Evolutionary conservation across 805 yeast species (phyloP).

Genomic region (Candida montana): DNA sequence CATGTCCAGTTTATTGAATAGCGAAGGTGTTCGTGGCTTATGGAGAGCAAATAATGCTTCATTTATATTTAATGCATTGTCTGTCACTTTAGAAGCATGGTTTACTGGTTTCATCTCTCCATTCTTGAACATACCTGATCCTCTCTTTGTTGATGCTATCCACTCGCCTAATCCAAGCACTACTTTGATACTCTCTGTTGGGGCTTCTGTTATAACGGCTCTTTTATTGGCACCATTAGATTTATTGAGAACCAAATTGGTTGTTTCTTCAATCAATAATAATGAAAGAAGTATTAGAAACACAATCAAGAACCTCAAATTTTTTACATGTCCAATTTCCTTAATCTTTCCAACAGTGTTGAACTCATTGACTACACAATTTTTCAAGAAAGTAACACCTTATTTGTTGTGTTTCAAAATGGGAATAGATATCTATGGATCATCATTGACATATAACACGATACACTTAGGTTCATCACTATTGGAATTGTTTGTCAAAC

Average conservation of each 20-base stretch:
- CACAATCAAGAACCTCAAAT: slow-evolving; percentile 48
- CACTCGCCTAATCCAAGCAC: slow-evolving; percentile 73
- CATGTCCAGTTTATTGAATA: slow-evolving; percentile 56
- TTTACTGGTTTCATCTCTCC: slow-evolving; percentile 84
- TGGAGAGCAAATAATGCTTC: slow-evolving; percentile 76
- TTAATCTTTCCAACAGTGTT: slow-evolving; percentile 65
- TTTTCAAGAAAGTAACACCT: slow-evolving; percentile 64
- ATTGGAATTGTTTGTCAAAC: slow-evolving; percentile 62
- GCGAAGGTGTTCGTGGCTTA: slow-evolving; percentile 66
- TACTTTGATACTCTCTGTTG: slow-evolving; percentile 61
- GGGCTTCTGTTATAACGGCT: slow-evolving; percentile 70
- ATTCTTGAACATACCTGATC: slow-evolving; percentile 78
- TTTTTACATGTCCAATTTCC: slow-evolving; percentile 49
- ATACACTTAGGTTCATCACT: slow-evolving; percentile 57
- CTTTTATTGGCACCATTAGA: slow-evolving; percentile 75
- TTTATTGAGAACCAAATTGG: slow-evolving; percentile 69
- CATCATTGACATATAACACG: slow-evolving; percentile 56
- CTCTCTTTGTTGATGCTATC: slow-evolving; percentile 73
- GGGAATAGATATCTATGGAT: slow-evolving; percentile 61
- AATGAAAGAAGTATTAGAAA: slow-evolving; percentile 65
- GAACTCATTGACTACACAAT: slow-evolving; percentile 53
- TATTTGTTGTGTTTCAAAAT: slow-evolving; percentile 51
- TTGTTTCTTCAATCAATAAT: slow-evolving; percentile 57
- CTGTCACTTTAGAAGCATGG: slow-evolving; percentile 85
- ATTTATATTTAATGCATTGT: slow-evolving; percentile 68